These are phyloP conservation scores for Mycena rebaudengoi DNA, from an alignment of 768 basidiomycete species.

Conservation along the genomic window DNA sequence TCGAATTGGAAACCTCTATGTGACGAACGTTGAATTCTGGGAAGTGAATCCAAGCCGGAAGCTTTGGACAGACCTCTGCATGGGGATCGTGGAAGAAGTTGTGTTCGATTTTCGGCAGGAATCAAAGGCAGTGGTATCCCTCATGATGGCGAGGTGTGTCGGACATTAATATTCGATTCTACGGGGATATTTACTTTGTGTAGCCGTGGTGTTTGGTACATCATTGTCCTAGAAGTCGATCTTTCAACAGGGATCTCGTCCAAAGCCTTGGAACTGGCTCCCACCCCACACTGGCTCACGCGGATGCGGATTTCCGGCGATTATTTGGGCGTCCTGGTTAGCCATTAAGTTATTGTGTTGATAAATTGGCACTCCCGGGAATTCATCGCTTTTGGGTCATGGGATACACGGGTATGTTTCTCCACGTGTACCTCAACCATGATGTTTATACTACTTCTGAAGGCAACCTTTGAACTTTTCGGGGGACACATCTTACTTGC, in stretches of 20 bases:
- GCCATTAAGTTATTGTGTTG: conserved; percentile 3
- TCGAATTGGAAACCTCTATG: not conserved
- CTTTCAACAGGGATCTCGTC: conserved; percentile 5
- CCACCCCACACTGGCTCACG: not conserved
- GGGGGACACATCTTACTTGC: conserved; percentile 6
- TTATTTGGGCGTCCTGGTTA: not conserved
- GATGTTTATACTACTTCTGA: not conserved
- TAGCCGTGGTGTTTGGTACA: not conserved
- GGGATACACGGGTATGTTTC: not conserved
- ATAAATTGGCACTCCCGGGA: conserved; percentile 1
- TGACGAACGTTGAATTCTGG: not conserved
- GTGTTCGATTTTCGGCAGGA: not conserved
- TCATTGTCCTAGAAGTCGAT: conserved; percentile 3
- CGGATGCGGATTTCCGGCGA: conserved; percentile 6
- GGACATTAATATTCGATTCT: not conserved
- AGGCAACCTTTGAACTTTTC: conserved; percentile 10
- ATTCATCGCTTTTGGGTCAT: conserved; percentile 5
- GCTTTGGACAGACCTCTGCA: not conserved
- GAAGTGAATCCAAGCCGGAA: not conserved
- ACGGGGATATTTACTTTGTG: not conserved
- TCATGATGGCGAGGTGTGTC: not conserved
- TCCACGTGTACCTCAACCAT: not conserved
- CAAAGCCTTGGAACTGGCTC: not conserved
- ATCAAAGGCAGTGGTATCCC: not conserved
- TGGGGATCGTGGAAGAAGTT: not conserved